Base-by-base conservation (phyloP, 225 moss, liverwort and hornwort species). In the Sphagnum contortum region DNA sequence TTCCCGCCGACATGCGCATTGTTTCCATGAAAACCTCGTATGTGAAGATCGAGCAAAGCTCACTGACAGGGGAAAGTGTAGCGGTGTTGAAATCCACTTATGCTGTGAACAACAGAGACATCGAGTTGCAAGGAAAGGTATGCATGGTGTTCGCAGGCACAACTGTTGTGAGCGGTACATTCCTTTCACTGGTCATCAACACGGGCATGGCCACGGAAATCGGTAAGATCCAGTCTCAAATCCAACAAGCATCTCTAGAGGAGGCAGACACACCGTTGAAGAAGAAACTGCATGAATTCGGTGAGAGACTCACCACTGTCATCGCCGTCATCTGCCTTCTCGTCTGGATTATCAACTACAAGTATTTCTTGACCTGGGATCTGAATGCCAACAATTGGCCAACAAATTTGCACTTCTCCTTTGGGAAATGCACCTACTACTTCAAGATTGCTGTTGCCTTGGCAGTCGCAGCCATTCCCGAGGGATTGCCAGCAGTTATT, bases 391-490 rank as follows among this genome's bases (percentile, higher is more conserved):
- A 89, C 50, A 87, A 87, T 4, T 61, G 77, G 61, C 94, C 94
- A 3, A 64, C 60, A 1, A 90, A 95, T 57, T 73, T 95, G 55
- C 67, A 70, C 9, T 95, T 95, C 47, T 89, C 89, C 2, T 90
- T 95, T 63, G 89, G 89, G 76, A 91, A 92, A 75, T 91, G 91
- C 74, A 95, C 94, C 2, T 95, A 95, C 63, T 95, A 95, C 14
- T 95, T 95, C 69, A 95, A 95, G 72, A 92, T 95, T 66, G 94
- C 94, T 4, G 94, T 95, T 7, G 94, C 94, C 45, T 73, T 95
- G 66, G 94, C 94, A 13, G 94, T 95, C 59, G 94, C 94, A 44
- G 94, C 94, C 49, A 95, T 95, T 64, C 94, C 94, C 2, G 94
- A 95, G 73, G 94, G 94, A 13, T 72, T 95, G 44, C 94, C 94